Percentiles rank a stretch among this genome's conserved stretches.
Conservation (phyloP, 1,284 basidiomycete species). For the Malassezia psittaci region DNA sequence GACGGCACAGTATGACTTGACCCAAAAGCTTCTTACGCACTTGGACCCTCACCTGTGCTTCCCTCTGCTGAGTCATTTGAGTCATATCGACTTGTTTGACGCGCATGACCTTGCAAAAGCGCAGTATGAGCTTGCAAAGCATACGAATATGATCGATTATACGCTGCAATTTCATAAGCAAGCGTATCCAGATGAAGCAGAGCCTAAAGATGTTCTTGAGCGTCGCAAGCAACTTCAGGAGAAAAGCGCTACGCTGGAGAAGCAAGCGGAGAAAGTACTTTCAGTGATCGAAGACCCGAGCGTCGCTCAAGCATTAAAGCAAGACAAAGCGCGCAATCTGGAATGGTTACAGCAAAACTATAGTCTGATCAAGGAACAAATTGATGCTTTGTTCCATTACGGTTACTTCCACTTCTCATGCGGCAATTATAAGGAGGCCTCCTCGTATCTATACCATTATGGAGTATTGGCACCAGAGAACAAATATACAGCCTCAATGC, state of each 20-base stretch:
- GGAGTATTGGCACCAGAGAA: constrained; percentile 86
- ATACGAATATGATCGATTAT: constrained; percentile 52
- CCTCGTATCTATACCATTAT: constrained; percentile 97
- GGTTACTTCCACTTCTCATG: constrained; percentile 96
- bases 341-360: constrained; percentile 88
- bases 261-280: constrained; percentile 80
- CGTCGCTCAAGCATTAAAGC: constrained; percentile 66
- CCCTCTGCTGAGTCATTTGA: constrained; percentile 76
- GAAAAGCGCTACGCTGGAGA: constrained; percentile 70
- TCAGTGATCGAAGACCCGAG: constrained; percentile 95
- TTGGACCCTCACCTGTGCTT: constrained; percentile 88
- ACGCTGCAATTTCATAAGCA: constrained; percentile 66
- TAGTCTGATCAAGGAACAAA: constrained; percentile 85
- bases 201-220: constrained; percentile 34
- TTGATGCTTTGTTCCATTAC: constrained; percentile 90
- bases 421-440: constrained; percentile 88
- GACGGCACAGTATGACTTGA: constrained; percentile 61
- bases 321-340: constrained; percentile 94
- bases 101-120: constrained; percentile 66
- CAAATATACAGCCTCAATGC: constrained; percentile 81
- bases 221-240: constrained; percentile 60
- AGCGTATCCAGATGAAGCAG: constrained; percentile 58
- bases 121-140: constrained; percentile 92
- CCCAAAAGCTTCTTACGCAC: constrained; percentile 57
- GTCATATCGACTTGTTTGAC: constrained; percentile 59